phyloP scores from a whole-genome alignment of 1,284 basidiomycete species.

The Kwoniella shivajii region DNA sequence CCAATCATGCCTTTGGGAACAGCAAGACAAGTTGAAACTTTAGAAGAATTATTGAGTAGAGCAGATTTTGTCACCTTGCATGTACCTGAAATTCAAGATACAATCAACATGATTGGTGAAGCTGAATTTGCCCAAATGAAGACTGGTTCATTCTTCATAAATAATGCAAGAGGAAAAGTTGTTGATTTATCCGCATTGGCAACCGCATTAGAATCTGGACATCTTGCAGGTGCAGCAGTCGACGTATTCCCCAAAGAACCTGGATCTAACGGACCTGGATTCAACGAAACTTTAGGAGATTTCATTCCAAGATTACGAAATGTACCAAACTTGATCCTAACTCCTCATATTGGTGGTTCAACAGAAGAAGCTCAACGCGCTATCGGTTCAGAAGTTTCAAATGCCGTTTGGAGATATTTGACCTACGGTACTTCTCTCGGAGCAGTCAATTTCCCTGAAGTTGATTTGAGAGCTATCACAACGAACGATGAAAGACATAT shows the following conservation, averaged over 20 bases:
- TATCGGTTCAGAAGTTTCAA: conserved; percentile 94
- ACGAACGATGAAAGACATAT: conserved; percentile 76
- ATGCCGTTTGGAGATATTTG: conserved; percentile 83
- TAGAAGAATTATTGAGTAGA: conserved; percentile 73
- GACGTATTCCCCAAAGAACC: conserved; percentile 96
- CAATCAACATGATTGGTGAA: conserved; percentile 86
- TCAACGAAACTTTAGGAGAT: conserved; percentile 79
- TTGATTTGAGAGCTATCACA: conserved; percentile 89
- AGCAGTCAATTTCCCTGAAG: conserved; percentile 98
- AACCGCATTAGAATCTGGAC: conserved; percentile 75
- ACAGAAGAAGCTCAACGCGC: conserved; percentile 98
- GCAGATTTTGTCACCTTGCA: conserved; percentile 96
- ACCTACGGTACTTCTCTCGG: conserved; percentile 88
- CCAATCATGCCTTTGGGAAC: conserved; percentile 98
- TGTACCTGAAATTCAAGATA: conserved; percentile 95
- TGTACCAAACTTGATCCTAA: conserved; percentile 87
- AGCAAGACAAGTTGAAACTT: conserved; percentile 82
- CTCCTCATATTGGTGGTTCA: conserved; percentile 97
- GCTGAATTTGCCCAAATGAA: conserved; percentile 88
- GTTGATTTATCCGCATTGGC: conserved; percentile 93
- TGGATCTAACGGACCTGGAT: conserved; percentile 79
- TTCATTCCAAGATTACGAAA: conserved; percentile 75
- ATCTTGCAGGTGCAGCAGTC: conserved; percentile 89
- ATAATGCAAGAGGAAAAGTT: conserved; percentile 94
- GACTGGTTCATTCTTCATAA: conserved; percentile 91